These are phyloP conservation scores for Aspergillus japonicus DNA, from an alignment of 2,329 filamentous ascomycete species.

Conservation along the genomic window DNA sequence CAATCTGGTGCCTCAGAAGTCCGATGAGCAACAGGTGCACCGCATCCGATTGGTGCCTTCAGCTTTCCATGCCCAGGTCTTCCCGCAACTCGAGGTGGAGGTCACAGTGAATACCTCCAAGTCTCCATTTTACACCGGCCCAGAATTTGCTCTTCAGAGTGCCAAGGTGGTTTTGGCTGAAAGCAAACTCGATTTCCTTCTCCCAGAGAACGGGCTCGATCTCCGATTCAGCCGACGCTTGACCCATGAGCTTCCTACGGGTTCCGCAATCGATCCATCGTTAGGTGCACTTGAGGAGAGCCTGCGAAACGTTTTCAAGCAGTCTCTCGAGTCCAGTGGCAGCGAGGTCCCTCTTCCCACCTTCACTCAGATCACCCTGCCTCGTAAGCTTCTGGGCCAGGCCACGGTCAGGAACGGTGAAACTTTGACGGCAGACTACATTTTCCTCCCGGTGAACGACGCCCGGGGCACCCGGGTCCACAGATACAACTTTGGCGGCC, in stretches of 20 bases:
- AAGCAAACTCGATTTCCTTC: slow-evolving; percentile 38
- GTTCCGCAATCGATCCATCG: slow-evolving; percentile 1
- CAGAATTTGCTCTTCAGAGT: slow-evolving; percentile 25
- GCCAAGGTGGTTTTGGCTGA: slow-evolving; percentile 32
- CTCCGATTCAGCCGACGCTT: slow-evolving; percentile 40
- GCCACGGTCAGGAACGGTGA: background rate
- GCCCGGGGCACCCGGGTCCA: slow-evolving; percentile 28
- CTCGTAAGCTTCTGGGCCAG: slow-evolving; percentile 21
- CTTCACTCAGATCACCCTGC: slow-evolving; percentile 33
- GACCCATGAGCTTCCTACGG: slow-evolving; percentile 29
- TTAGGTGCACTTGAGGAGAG: slow-evolving; percentile 24
- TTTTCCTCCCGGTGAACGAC: slow-evolving; percentile 35
- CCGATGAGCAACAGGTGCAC: slow-evolving; percentile 20
- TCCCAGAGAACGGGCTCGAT: slow-evolving; percentile 40
- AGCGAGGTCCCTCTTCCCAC: slow-evolving; percentile 26
- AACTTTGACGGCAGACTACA: slow-evolving; percentile 32
- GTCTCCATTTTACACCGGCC: slow-evolving; percentile 1
- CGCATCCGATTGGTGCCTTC: slow-evolving; percentile 38
- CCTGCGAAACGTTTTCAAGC: slow-evolving; percentile 23
- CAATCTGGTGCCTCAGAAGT: slow-evolving; percentile 20
- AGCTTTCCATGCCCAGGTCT: slow-evolving; percentile 16
- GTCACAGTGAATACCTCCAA: slow-evolving; percentile 13
- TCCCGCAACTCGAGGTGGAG: slow-evolving; percentile 39
- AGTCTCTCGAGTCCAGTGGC: slow-evolving; percentile 6
- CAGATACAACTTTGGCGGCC: slow-evolving; percentile 34